Percentiles rank a stretch among this genome's conserved stretches.
These are phyloP conservation scores for Diacronema lutheri DNA, from an alignment of 78 protist genomes.

Conservation along the genomic window DNA sequence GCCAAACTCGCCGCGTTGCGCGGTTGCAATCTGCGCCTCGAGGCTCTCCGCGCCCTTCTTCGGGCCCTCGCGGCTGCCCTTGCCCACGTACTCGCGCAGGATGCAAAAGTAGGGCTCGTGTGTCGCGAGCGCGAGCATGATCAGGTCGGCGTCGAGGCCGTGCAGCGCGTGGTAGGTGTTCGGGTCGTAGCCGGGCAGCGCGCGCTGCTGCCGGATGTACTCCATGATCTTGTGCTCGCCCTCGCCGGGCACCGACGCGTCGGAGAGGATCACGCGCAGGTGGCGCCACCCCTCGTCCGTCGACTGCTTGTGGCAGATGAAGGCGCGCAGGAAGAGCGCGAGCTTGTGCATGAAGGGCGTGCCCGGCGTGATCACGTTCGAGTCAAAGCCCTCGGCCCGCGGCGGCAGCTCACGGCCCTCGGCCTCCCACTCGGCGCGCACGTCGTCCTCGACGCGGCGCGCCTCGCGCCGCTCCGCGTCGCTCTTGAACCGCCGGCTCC, in stretches of 20 bases:
- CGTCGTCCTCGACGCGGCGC: background rate
- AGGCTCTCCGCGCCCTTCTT: background rate
- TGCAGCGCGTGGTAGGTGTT: constrained; percentile 78
- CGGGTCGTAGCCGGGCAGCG: constrained; percentile 77
- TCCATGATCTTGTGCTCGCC: constrained; percentile 99
- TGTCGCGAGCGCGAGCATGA: constrained; percentile 95
- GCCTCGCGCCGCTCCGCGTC: background rate
- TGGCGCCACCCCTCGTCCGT: constrained; percentile 68
- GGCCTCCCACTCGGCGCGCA: background rate
- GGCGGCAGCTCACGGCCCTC: constrained; percentile 16
- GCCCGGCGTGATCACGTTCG: constrained; percentile 98
- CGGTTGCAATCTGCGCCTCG: background rate
- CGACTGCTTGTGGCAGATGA: background rate
- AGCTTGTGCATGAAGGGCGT: constrained; percentile 92
- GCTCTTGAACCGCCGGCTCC: background rate
- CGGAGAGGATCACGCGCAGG: constrained; percentile 67
- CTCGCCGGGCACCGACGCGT: constrained; percentile 96
- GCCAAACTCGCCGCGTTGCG: background rate
- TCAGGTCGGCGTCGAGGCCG: constrained; percentile 98
- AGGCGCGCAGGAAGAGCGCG: background rate
- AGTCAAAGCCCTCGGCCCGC: constrained; percentile 58
- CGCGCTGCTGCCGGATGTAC: constrained; percentile 83
- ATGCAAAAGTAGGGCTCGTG: constrained; percentile 97
- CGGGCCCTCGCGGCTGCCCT: background rate
- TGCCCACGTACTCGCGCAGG: constrained; percentile 79